These are phyloP conservation scores for Carallia brachiata DNA, from an alignment of 345 rosid genomes.

Conservation along the genomic window DNA sequence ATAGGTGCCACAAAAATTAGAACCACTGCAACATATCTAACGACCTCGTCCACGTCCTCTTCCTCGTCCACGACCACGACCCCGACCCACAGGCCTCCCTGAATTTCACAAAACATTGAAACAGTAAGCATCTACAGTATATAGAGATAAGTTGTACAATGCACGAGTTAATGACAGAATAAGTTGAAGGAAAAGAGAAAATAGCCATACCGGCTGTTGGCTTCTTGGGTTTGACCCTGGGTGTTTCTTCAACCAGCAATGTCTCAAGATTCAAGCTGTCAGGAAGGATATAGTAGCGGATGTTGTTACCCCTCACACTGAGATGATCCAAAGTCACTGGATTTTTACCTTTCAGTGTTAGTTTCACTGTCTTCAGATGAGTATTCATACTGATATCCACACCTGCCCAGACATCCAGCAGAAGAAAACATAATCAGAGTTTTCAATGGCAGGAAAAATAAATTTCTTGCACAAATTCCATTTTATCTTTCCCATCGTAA, in stretches of 20 bases:
- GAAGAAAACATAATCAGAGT: too few species aligned
- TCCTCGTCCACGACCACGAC: conserved; percentile 89
- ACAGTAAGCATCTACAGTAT: conserved; percentile 3
- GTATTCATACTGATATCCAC: conserved; percentile 99
- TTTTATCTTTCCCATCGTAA: not conserved
- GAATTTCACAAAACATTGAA: conserved; percentile 12
- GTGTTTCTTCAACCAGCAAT: conserved; percentile 90
- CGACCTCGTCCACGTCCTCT: conserved; percentile 72
- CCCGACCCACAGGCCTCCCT: conserved; percentile 89
- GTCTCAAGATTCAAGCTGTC: conserved; percentile 99
- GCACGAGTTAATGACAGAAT: not conserved
- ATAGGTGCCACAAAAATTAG: conserved; percentile 25
- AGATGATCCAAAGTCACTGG: conserved; percentile 88
- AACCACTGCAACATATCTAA: conserved; percentile 27
- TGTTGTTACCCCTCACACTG: conserved; percentile 92
- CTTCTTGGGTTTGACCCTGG: conserved; percentile 94
- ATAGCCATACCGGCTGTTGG: conserved; percentile 71
- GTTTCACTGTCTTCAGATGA: conserved; percentile 91
- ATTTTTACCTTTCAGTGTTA: conserved; percentile 85
- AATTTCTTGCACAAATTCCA: not conserved
- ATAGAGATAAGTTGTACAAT: not conserved
- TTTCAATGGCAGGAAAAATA: conserved; percentile 1
- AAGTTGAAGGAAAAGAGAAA: not conserved
- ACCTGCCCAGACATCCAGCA: conserved; percentile 37
- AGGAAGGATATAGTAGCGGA: conserved; percentile 93